phyloP scores from a whole-genome alignment of 306 rosid genomes.

The Oxytropis ochrocephala region DNA sequence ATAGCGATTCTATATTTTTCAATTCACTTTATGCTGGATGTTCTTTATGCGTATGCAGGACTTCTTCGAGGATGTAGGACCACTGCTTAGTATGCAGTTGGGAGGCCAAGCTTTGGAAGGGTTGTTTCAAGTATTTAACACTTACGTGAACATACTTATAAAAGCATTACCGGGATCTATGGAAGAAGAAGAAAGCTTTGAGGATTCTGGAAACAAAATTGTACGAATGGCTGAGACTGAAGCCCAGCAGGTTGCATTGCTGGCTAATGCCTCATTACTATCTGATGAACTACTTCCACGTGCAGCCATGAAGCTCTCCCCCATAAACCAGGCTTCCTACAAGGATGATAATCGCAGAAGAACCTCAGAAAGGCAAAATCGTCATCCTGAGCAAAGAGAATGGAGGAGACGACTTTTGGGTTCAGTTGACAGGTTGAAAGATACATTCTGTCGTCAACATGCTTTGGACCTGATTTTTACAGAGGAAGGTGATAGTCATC shows the following conservation, averaged over 20 bases:
- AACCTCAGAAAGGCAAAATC: constrained; percentile 79
- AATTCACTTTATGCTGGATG: constrained; percentile 18
- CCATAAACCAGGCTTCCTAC: constrained; percentile 47
- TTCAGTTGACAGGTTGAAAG: constrained; percentile 86
- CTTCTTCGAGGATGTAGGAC: constrained; percentile 97
- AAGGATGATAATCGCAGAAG: constrained; percentile 71
- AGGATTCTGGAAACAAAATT: constrained; percentile 72
- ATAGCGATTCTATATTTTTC: background rate
- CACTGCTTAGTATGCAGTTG: constrained; percentile 95
- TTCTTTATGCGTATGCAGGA: constrained; percentile 54
- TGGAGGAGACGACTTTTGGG: constrained; percentile 87
- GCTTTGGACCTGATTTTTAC: constrained; percentile 89
- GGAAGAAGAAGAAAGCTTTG: constrained; percentile 92
- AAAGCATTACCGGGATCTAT: constrained; percentile 88
- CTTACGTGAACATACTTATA: constrained; percentile 70
- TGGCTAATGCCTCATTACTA: constrained; percentile 91
- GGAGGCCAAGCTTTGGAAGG: constrained; percentile 97
- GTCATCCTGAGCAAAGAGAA: constrained; percentile 98
- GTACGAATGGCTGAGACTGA: constrained; percentile 92
- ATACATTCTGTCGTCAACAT: constrained; percentile 91
- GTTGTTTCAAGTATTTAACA: constrained; percentile 79
- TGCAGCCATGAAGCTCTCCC: constrained; percentile 92
- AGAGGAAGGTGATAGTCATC: constrained; percentile 95
- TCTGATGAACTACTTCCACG: constrained; percentile 96
- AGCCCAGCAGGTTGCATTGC: constrained; percentile 93